Base-by-base conservation (phyloP, 2,329 filamentous ascomycete genomes). In the Neophaeococcomyces aloes region DNA sequence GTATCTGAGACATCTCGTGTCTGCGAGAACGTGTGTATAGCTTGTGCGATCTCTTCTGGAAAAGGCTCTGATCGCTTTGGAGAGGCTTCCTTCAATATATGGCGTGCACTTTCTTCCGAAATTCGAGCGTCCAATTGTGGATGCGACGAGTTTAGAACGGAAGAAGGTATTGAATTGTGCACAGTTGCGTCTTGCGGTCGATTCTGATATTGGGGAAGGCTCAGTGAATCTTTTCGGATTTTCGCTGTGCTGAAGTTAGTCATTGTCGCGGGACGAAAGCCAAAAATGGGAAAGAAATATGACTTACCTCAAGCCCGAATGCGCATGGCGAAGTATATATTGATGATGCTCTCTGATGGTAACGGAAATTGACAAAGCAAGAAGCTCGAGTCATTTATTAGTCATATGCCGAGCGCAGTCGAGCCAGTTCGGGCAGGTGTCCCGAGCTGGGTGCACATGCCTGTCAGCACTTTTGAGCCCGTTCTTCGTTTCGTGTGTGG, bases 161-260 rank as follows among this genome's bases (percentile, higher is more conserved):
- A 13, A 30, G 34, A 31, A 6, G 32, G 15, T 17, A 27, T 30
- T 15, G 42, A 27, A 35, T 18, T 42, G 19, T 14, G 17, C 21
- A 8, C n/a, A 19, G 10, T 11, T 6, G 19, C 14, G 15, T 31
- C 18, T n/a, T 32, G 14, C 14, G 14, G 6, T 10, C 14, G 11
- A 11, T 32, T 13, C 15, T 31, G 42, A 29, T 10, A 21, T 31
- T 38, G 31, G 7, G 31, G 29, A 41, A 32, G 38, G 10, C 10
- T 30, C n/a, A 33, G 17, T n/a, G 38, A 41, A 23, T 41, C 38
- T 32, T 32, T 31, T 27, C 38, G 40, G 31, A 42, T 35, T 35
- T 44, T 38, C n/a, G 42, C 30, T 44, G 30, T 27, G 23, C 29
- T 23, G n/a, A 29, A 35, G 46, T 52, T 44, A 52, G 50, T 45